Base-by-base conservation (phyloP, 768 basidiomycete genomes). In the Termitomyces sp. region DNA sequence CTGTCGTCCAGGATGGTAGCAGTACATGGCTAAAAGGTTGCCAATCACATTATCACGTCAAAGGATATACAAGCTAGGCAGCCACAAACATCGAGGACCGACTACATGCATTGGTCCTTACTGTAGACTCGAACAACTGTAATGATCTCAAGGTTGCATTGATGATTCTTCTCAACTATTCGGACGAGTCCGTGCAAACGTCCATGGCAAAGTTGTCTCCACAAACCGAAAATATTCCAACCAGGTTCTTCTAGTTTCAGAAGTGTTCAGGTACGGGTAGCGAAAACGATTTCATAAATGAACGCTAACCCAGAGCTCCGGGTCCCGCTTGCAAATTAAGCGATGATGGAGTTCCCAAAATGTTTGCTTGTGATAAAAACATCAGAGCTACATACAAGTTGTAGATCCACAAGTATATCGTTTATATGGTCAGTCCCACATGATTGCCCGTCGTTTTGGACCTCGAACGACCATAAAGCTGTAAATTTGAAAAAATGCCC, bases 351-450 rank as follows among this genome's bases (percentile, higher is more conserved):
- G 42, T 63, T 64, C 55, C 60, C 59, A 62, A 49, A 53, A 40
- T 38, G 42, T 51, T 38, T 59, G 42, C 54, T 61, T 64, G 57
- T 62, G 53, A 61, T 61, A 42, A 59, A 47, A 56, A 45, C 48
- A 48, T 42, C 5, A 37, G 11, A 46, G 52, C 32, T 60, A 68
- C 17, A 42, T 42, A 42, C 25, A 25, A 25, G 25, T 70, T 64
- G 64, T 66, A 70, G 67, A 72, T 72, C 71, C 60, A 42, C 40
- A 65, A 67, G 57, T 57, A 60, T 17, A 32, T 38, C 36, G 72
- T 73, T 69, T 73, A 72, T 69, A 74, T 66, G 70, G 66, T 63
- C 67, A 65, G 63, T 62, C 61, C 61, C 63, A 60, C 38, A 47
- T 63, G 40, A 37, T 46, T 57, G 54, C 59, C 63, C 52, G 56